A percentile compares a stretch with the other conserved stretches of the same genome.
Conservation (phyloP, 768 basidiomycete species). For the Lentinula lateritia region DNA sequence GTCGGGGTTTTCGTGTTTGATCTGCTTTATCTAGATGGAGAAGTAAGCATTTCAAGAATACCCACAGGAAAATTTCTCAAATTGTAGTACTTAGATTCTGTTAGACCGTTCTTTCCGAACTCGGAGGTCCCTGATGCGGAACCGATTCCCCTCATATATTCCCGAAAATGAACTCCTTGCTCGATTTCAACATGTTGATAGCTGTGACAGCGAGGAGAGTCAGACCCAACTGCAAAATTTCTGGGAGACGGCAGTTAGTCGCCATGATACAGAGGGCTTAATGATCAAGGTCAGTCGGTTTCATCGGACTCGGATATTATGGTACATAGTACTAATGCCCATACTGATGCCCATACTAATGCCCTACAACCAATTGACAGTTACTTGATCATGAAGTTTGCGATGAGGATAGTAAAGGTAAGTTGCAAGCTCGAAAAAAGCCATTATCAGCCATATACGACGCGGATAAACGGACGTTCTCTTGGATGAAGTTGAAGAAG, state of each 20-base stretch:
- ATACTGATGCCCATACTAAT: too few relatives aligned
- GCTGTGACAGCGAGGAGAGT: constrained; percentile 59
- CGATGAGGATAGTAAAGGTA: constrained; percentile 22
- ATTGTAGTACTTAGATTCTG: constrained; percentile 42
- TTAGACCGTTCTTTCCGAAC: constrained; percentile 65
- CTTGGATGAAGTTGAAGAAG: constrained; percentile 91
- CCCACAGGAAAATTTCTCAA: neutral
- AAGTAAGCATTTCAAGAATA: constrained; percentile 40
- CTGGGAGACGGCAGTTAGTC: constrained; percentile 74
- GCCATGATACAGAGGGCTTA: constrained; percentile 57
- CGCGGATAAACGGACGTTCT: constrained; percentile 78
- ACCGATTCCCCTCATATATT: constrained; percentile 49
- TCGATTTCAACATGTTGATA: constrained; percentile 69
- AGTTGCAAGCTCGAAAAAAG: constrained; percentile 47
- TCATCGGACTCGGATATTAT: neutral
- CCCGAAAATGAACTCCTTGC: constrained; percentile 44
- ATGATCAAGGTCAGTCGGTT: constrained; percentile 75
- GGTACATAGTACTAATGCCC: constrained; percentile 7
- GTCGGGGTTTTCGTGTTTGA: constrained; percentile 90
- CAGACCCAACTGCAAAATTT: constrained; percentile 65
- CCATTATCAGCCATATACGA: constrained; percentile 84
- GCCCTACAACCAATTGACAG: constrained; percentile 25
- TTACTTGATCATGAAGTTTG: constrained; percentile 55
- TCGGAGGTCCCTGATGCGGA: constrained; percentile 60
- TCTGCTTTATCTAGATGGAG: constrained; percentile 77